Evolutionary conservation across 140 eudicot genomes (phyloP), one percentile per base, ranked within the genome.

Genomic region (Erigeron philadelphicus): DNA sequence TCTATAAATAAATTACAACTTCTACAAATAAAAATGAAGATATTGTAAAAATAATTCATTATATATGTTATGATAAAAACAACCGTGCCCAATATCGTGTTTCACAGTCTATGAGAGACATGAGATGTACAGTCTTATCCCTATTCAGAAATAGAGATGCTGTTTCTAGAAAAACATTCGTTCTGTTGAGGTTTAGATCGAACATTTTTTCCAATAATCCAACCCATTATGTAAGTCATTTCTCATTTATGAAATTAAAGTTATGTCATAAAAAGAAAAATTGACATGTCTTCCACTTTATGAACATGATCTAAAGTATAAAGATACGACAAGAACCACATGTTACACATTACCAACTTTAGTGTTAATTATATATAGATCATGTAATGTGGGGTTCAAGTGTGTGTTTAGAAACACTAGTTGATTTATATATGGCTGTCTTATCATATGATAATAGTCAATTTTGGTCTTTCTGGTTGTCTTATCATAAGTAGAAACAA

Each of bases 331-430:
- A 5, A 15, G 64, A 61, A 68, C 52, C 76, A 63, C 81, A 71
- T 64, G 59, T 64, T 55, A 46, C 63, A 13, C 64, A 64, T 71
- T 56, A 2, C 43, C 11, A 56, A 40, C 52, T 70, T 70, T 70
- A 69, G 60, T 70, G 42, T 43, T 63, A 21, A 21, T 21, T 21
- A 21, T 21, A 21, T 21, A n/a, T 3, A 76, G 54, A 38, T 42
- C 64, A 31, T 25, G 70, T 62, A 44, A 53, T n/a, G 76, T 76
- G 72, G 80, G 71, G 48, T 23, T 69, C 0, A 21, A 56, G 43
- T 66, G 9, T 31, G 38, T 12, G 40, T 59, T 7, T 21, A 50
- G 3, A 9, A 31, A 11, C 6, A 46, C 8, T 42, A 63, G 50
- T 9, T 19, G 9, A 43, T 52, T 53, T 67, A 50, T 53, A 44